Conservation (phyloP, 768 basidiomycete species). For the Dioszegia aurantiaca region DNA sequence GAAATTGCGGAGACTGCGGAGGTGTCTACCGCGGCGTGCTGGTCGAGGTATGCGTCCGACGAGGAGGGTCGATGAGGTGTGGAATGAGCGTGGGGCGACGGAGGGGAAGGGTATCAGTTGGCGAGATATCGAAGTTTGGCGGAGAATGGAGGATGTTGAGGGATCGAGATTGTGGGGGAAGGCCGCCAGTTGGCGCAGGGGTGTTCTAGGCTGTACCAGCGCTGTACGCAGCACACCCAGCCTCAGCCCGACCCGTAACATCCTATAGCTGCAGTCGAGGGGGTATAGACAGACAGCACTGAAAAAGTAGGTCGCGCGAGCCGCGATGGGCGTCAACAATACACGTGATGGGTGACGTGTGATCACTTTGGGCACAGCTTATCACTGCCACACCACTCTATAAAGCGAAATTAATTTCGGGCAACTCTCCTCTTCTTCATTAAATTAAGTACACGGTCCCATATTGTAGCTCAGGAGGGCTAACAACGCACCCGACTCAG, state of each 20-base stretch:
- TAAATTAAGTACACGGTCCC: conserved; percentile 35
- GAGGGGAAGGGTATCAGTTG: not conserved
- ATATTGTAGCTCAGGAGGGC: conserved; percentile 34
- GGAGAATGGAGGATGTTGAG: conserved; percentile 1
- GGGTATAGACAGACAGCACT: not conserved
- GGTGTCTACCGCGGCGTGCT: conserved; percentile 4
- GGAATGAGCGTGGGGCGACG: not conserved
- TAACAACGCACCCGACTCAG: conserved; percentile 19
- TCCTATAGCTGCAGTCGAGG: not conserved
- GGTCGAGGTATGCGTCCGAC: not conserved
- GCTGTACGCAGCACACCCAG: not conserved
- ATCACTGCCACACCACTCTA: not conserved
- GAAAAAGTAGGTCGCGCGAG: not conserved
- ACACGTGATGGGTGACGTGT: not conserved
- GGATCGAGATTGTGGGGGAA: no score
- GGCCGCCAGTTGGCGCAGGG: not conserved
- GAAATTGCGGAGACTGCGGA: conserved; percentile 31
- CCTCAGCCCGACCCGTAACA: not conserved
- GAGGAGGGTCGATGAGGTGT: not conserved
- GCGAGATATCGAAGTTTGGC: not conserved
- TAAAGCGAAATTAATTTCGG: conserved; percentile 8
- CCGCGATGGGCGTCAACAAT: not conserved
- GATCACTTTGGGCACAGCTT: not conserved
- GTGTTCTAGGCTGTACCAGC: not conserved
- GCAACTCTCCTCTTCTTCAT: conserved; percentile 22